Conservation (phyloP, 2,329 filamentous ascomycete species). For the Clonostachys sp. region DNA sequence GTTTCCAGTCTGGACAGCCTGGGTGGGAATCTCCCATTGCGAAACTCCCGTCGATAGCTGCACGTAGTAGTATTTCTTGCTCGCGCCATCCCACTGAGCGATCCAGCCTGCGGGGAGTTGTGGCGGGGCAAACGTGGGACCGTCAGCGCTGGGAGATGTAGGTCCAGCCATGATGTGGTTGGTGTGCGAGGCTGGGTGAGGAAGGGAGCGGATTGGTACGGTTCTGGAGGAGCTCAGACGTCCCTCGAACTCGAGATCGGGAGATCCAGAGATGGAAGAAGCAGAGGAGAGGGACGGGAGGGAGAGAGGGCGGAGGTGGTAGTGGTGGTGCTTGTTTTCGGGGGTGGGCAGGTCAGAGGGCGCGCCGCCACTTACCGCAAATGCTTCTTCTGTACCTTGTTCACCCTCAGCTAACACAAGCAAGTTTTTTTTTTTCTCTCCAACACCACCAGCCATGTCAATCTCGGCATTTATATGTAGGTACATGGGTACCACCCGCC, state of each 20-base stretch:
- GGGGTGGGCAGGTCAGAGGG: not conserved
- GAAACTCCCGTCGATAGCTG: conserved; percentile 68
- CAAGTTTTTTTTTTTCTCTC: too few relatives aligned
- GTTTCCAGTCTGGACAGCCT: conserved; percentile 56
- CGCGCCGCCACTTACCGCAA: too few relatives aligned
- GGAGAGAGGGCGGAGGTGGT: not conserved
- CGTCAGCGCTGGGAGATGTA: conserved; percentile 52
- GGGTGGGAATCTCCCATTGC: conserved; percentile 70
- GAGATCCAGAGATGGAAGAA: not conserved
- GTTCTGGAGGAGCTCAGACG: not conserved
- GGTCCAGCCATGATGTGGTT: conserved; percentile 46
- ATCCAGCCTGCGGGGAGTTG: conserved; percentile 63
- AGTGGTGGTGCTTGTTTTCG: not conserved
- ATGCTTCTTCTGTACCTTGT: too few relatives aligned
- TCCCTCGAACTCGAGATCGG: not conserved
- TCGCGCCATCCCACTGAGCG: conserved; percentile 62
- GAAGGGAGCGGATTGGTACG: not conserved
- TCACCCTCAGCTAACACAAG: too few relatives aligned
- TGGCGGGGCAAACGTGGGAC: conserved; percentile 56
- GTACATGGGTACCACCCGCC: too few relatives aligned
- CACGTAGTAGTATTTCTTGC: conserved; percentile 66
- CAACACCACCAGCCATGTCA: too few relatives aligned
- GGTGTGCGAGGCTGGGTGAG: not conserved
- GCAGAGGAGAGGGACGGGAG: conserved; percentile 1
- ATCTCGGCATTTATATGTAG: too few relatives aligned